phyloP scores from a whole-genome alignment of 257 asterid genomes.

The Buddleja alternifolia region DNA sequence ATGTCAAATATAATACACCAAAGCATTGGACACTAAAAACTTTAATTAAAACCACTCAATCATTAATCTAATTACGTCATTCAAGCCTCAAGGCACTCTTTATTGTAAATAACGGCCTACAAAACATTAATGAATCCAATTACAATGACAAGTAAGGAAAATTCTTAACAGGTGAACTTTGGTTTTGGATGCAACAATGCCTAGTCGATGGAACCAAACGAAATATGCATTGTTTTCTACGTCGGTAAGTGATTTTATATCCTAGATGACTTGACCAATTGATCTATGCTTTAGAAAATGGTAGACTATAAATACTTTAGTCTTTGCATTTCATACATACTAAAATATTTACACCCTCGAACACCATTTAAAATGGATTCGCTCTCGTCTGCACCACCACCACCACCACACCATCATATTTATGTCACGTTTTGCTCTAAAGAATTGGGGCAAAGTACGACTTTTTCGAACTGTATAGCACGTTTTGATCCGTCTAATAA shows the following conservation, averaged over 20 bases:
- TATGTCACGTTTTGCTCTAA: conserved; percentile 42
- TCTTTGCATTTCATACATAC: neutral
- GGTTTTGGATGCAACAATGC: neutral
- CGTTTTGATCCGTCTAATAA: conserved; percentile 38
- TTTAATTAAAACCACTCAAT: too few species aligned
- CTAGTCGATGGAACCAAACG: conserved; percentile 30
- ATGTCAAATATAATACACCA: too few species aligned
- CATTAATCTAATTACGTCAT: too few species aligned
- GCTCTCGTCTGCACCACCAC: conserved; percentile 16
- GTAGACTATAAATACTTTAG: conserved; percentile 9
- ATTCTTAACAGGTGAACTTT: neutral
- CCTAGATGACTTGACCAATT: too few species aligned
- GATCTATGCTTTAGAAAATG: too few species aligned
- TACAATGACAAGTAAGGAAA: too few species aligned
- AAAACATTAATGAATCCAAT: neutral
- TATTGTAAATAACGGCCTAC: conserved; percentile 4
- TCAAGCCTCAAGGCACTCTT: too few species aligned
- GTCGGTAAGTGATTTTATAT: neutral
- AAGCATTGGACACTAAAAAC: too few species aligned
- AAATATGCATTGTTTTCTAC: conserved; percentile 14
- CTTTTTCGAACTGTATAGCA: conserved; percentile 48
- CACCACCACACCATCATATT: conserved; percentile 25
- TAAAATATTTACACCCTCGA: neutral
- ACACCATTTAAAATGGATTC: conserved; percentile 28
- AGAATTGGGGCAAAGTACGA: too few species aligned